Conservation (phyloP, 345 rosid genomes). For the Brassica cretica region DNA sequence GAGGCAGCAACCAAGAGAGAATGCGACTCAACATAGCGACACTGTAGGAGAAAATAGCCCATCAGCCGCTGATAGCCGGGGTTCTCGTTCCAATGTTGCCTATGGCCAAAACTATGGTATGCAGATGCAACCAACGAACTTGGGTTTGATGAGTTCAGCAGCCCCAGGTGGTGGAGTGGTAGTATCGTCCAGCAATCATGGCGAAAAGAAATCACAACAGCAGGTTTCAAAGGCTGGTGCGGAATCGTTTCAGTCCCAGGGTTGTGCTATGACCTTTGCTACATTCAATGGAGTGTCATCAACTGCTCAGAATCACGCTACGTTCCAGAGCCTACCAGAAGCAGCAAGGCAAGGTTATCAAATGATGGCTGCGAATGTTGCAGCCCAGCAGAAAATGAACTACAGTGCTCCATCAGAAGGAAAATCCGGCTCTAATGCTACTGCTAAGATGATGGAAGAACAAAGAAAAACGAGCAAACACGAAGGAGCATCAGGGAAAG, state of each 20-base stretch:
- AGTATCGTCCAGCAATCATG: constrained; percentile 44
- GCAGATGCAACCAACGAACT: constrained; percentile 62
- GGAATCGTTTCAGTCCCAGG: constrained; percentile 61
- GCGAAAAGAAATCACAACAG: constrained; percentile 70
- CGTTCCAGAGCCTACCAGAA: constrained; percentile 76
- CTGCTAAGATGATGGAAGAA: constrained; percentile 55
- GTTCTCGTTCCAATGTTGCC: constrained; percentile 52
- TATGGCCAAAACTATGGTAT: constrained; percentile 67
- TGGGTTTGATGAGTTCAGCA: constrained; percentile 62
- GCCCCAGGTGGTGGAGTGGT: constrained; percentile 49
- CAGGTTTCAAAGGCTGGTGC: constrained; percentile 55
- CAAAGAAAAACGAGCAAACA: constrained; percentile 53
- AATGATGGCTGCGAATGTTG: constrained; percentile 48
- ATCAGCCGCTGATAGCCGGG: constrained; percentile 72
- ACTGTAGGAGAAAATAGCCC: constrained; percentile 74
- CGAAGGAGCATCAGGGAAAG: constrained; percentile 19
- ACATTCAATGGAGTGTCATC: constrained; percentile 72
- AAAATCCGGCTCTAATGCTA: constrained; percentile 53
- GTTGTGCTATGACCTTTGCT: constrained; percentile 84
- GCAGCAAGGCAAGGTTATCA: constrained; percentile 63
- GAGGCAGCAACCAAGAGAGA: constrained; percentile 62
- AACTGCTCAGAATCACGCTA: constrained; percentile 62
- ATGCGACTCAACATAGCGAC: constrained; percentile 62
- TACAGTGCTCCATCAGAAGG: constrained; percentile 57
- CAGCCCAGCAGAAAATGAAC: constrained; percentile 73